phyloP scores from a whole-genome alignment of 2,329 filamentous ascomycete genomes.

The Cladophialophora carrionii region DNA sequence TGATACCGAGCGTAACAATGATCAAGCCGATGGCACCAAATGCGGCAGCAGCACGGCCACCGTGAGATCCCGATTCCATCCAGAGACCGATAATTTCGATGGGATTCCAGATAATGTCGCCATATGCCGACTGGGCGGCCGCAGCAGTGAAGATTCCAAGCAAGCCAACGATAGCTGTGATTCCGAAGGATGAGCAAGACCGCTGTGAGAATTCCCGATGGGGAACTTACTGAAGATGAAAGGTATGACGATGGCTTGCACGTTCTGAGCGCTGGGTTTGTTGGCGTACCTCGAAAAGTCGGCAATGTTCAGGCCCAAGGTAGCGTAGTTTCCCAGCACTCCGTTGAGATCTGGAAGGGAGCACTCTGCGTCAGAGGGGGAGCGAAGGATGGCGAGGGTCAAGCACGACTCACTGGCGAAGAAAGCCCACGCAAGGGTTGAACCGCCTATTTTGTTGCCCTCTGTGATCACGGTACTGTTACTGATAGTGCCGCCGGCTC shows the following conservation, averaged over 20 bases:
- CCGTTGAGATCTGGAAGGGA: conserved; percentile 32
- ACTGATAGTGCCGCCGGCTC: conserved; percentile 35
- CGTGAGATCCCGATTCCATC: conserved; percentile 26
- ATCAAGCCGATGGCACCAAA: conserved; percentile 58
- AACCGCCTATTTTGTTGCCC: conserved; percentile 27
- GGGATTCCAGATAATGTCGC: conserved; percentile 32
- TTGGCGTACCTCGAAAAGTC: conserved; percentile 37
- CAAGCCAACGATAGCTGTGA: conserved; percentile 32
- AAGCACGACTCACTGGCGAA: conserved; percentile 30
- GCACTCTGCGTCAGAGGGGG: conserved; percentile 17
- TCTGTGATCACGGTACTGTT: conserved; percentile 32
- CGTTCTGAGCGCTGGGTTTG: conserved; percentile 36
- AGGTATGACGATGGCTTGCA: conserved; percentile 35
- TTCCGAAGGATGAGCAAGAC: conserved; percentile 20
- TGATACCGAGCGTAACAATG: conserved; percentile 53
- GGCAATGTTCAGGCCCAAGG: conserved; percentile 36
- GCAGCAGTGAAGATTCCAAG: conserved; percentile 36
- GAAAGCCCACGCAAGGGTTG: conserved; percentile 34
- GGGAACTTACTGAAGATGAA: conserved; percentile 31
- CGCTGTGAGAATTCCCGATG: background rate
- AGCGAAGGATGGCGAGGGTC: background rate
- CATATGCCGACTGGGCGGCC: conserved; percentile 30
- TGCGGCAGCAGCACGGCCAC: conserved; percentile 48
- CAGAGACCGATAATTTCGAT: conserved; percentile 33
- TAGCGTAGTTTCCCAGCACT: conserved; percentile 36